Evolutionary conservation across 805 yeast species (phyloP), one percentile per base, ranked within the genome.

Genomic region (Kodamaea hsintzibuensis): DNA sequence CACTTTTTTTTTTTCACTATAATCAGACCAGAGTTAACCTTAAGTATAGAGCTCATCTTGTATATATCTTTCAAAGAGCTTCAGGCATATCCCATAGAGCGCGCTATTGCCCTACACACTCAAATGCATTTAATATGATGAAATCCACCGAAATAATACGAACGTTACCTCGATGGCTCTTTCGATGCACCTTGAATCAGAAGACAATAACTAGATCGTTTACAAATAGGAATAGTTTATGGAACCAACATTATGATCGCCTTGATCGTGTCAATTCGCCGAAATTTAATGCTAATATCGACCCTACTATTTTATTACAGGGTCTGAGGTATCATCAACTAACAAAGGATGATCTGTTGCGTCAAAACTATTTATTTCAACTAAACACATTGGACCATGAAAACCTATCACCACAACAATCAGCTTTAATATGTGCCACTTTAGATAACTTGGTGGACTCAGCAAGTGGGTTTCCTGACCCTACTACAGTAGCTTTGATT

Each of bases 401-500:
- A n/a, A 30, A 19, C 5, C 33, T 53, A 17, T 17, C 53, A 2
- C 47, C 47, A 13, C 37, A 53, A 3, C 64, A 62, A 40, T 42
- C 55, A 12, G 50, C 51, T 4, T 45, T 60, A 27, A 59, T 68
- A 27, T 55, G 35, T 33, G 51, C 57, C 37, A 61, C 62, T 19
- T 64, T 67, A 42, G 38, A 49, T 46, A 57, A 62, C 27, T 55
- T 68, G 35, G 50, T 69, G n/a, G 70, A 66, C 37, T 53, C 62
- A 38, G 64, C 61, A 9, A 57, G 63, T 47, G 65, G 67, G 7
- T 57, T 59, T 45, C 55, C 64, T 1, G 48, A 51, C 10, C 53
- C 55, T 2, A 56, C 52, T 13, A 57, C 66, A 3, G 51, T 64
- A 25, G 49, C 53, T 13, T 55, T 67, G 44, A 48, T 66, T 13